These are phyloP conservation scores for Solanum dulcamara DNA, from an alignment of 257 asterid genomes.

Conservation along the genomic window DNA sequence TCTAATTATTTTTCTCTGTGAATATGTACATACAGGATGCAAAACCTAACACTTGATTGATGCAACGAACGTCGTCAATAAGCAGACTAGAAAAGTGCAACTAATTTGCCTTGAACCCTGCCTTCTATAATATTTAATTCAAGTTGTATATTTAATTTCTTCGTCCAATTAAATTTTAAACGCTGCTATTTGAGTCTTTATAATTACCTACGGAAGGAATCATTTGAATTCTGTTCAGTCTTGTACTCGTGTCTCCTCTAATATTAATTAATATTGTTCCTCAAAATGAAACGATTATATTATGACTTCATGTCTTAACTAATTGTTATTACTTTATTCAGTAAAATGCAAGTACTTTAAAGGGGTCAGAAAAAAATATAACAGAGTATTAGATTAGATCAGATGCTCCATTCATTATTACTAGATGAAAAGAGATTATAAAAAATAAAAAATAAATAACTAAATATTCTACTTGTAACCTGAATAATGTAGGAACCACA, in stretches of 20 bases:
- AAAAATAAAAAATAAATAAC: background rate
- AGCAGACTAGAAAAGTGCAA: background rate
- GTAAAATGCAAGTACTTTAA: background rate
- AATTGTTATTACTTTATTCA: background rate
- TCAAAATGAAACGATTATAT: background rate
- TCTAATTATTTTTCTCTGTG: background rate
- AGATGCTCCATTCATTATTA: background rate
- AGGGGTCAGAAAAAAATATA: background rate
- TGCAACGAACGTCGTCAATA: background rate
- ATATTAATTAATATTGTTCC: background rate
- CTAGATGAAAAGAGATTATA: background rate
- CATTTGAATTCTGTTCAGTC: slow-evolving; percentile 5
- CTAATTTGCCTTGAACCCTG: background rate
- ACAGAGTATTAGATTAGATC: background rate
- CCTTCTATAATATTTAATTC: background rate
- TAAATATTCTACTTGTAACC: background rate
- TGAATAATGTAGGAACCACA: background rate
- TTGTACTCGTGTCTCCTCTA: background rate
- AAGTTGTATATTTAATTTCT: background rate
- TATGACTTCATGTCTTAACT: background rate
- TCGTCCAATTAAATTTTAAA: background rate
- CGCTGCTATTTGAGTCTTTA: background rate
- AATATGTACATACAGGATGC: background rate
- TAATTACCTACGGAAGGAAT: slow-evolving; percentile 5
- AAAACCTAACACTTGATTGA: background rate